Percentiles rank a stretch among this genome's conserved stretches.
phyloP scores from a whole-genome alignment of 768 basidiomycete genomes.

The Porpolomopsis calyptriformis region DNA sequence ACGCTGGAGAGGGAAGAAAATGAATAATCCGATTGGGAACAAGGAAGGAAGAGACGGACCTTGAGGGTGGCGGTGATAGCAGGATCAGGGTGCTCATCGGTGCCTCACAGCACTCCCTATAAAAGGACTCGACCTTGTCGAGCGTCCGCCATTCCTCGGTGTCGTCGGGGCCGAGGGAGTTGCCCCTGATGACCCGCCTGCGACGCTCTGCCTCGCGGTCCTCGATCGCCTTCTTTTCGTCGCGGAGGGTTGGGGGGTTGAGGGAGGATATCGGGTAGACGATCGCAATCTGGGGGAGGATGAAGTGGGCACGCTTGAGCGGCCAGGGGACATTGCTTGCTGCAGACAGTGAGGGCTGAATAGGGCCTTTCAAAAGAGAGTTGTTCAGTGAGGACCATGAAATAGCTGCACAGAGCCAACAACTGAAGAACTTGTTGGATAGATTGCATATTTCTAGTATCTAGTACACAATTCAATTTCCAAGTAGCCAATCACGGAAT shows the following conservation, averaged over 20 bases:
- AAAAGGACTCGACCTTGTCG: constrained; percentile 77
- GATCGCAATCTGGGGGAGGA: constrained; percentile 74
- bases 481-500: too few relatives aligned
- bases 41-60: constrained; percentile 29
- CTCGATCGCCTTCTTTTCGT: constrained; percentile 75
- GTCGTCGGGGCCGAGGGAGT: constrained; percentile 28
- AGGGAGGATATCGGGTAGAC: constrained; percentile 84
- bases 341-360: too few relatives aligned
- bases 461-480: too few relatives aligned
- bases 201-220: constrained; percentile 63
- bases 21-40: background rate
- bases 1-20: constrained; percentile 25
- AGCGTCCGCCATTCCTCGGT: constrained; percentile 73
- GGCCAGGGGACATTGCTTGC: constrained; percentile 48
- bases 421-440: too few relatives aligned
- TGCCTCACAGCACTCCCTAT: constrained; percentile 71
- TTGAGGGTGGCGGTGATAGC: constrained; percentile 62
- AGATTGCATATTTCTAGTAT: too few relatives aligned
- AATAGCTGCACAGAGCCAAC: too few relatives aligned
- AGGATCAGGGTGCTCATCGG: constrained; percentile 60
- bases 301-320: constrained; percentile 84
- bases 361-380: too few relatives aligned
- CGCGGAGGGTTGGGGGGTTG: constrained; percentile 67
- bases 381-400: too few relatives aligned
- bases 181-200: constrained; percentile 48